Conservation (phyloP, 108 stramenopile species). For the Pseudonitzschia multiseries region DNA sequence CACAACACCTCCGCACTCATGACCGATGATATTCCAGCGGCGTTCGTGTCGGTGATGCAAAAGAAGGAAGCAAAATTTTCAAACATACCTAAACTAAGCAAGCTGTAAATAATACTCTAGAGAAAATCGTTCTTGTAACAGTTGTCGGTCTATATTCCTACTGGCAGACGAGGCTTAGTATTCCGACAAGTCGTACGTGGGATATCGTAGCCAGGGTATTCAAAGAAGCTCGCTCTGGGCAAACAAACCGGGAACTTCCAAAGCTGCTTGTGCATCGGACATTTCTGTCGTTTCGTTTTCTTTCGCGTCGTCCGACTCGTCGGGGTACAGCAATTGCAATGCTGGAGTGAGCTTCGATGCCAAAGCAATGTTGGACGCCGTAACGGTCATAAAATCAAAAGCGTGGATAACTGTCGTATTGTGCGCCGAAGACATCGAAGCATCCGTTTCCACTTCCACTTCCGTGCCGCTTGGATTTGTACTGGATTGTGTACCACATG, state of each 20-base stretch:
- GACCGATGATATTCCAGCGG: conserved; percentile 51
- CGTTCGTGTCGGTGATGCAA: conserved; percentile 11
- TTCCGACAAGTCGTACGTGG: neutral
- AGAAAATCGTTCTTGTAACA: neutral
- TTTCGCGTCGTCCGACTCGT: conserved; percentile 28
- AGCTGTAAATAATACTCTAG: neutral
- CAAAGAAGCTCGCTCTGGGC: conserved; percentile 42
- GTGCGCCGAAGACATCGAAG: neutral
- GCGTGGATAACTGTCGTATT: conserved; percentile 57
- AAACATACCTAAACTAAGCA: conserved; percentile 13
- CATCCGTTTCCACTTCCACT: neutral
- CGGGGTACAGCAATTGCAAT: conserved; percentile 70
- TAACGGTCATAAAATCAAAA: conserved; percentile 80
- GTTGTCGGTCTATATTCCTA: neutral
- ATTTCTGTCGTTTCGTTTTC: neutral
- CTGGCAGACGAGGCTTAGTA: neutral
- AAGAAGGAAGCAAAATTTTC: conserved; percentile 15
- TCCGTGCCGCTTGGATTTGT: neutral
- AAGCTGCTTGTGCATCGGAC: conserved; percentile 10
- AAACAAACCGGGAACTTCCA: conserved; percentile 45
- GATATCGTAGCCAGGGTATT: neutral
- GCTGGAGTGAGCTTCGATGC: conserved; percentile 70
- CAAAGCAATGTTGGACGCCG: conserved; percentile 34
- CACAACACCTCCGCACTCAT: conserved; percentile 76
- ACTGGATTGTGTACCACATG: conserved; percentile 15